These are phyloP conservation scores for Hypsizygus ulmarius DNA, from an alignment of 1,284 basidiomycete species.

Conservation along the genomic window DNA sequence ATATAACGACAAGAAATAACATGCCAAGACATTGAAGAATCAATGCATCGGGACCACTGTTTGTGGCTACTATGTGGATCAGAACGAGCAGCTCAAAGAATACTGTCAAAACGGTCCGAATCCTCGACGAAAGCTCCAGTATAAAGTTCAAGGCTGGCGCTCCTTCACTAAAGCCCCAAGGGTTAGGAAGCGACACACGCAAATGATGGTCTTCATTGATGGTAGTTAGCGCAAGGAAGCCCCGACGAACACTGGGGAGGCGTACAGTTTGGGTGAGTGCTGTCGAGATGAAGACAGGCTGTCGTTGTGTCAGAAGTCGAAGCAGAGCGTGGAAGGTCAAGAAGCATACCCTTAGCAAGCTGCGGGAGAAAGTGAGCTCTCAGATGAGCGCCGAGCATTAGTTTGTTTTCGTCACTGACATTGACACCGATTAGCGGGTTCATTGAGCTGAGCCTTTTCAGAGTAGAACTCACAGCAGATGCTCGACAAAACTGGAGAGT, in stretches of 20 bases:
- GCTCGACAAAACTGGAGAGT: constrained; percentile 1
- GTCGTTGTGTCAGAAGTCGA: background rate
- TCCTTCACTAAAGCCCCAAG: constrained; percentile 30
- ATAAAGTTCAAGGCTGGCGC: constrained; percentile 37
- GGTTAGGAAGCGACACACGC: constrained; percentile 19
- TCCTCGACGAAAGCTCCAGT: constrained; percentile 20
- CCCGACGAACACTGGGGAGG: too few species aligned
- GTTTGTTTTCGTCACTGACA: constrained; percentile 23
- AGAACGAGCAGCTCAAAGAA: constrained; percentile 28
- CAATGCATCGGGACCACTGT: constrained; percentile 27
- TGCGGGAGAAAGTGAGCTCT: constrained; percentile 36
- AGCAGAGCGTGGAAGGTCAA: background rate
- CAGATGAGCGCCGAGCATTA: constrained; percentile 28
- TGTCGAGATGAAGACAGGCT: constrained; percentile 5
- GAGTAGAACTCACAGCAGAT: constrained; percentile 1
- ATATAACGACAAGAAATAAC: constrained; percentile 22
- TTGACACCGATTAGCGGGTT: background rate
- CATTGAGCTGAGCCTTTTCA: background rate
- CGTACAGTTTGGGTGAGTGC: background rate
- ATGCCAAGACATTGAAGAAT: constrained; percentile 26
- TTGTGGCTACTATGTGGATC: constrained; percentile 24
- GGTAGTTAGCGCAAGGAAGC: too few species aligned
- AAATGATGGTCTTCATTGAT: constrained; percentile 4
- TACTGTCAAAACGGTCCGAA: constrained; percentile 28
- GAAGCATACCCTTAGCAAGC: constrained; percentile 32